A percentile compares a stretch with the other conserved stretches of the same genome.
Conservation (phyloP, 75 land plant genomes). For the Pinus taeda region DNA sequence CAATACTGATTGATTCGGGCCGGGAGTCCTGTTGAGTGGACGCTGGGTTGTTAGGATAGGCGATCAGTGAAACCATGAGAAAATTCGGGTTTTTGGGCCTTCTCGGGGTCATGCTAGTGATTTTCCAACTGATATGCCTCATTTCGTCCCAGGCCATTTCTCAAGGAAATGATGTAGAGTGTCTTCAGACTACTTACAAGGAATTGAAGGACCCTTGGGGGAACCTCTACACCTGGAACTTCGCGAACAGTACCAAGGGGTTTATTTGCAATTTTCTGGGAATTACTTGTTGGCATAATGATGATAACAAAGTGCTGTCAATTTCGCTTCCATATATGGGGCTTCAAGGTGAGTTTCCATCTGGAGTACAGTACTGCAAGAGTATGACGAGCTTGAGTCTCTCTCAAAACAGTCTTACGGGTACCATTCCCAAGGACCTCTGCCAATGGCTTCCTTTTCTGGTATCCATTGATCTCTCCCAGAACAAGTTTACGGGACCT, state of each 20-base stretch:
- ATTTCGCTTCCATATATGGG: conserved; percentile 43
- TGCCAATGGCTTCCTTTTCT: conserved; percentile 31
- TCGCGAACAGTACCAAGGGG: conserved; percentile 30
- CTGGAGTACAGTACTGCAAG: conserved; percentile 43
- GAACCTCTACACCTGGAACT: conserved; percentile 41
- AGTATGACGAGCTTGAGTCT: conserved; percentile 71
- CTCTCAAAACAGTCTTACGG: conserved; percentile 54
- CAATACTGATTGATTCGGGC: too few species aligned
- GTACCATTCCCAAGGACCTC: conserved; percentile 47
- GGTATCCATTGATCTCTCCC: conserved; percentile 61
- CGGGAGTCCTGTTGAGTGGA: too few species aligned
- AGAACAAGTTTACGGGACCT: conserved; percentile 55
- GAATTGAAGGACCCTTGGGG: conserved; percentile 36
- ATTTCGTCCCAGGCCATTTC: too few species aligned
- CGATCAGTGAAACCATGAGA: too few species aligned
- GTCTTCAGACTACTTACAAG: background rate
- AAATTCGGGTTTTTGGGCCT: too few species aligned
- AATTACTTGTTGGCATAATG: conserved; percentile 62
- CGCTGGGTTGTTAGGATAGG: too few species aligned
- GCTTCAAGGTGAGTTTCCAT: conserved; percentile 64
- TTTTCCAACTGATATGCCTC: too few species aligned
- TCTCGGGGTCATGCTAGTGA: too few species aligned
- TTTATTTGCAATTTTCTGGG: conserved; percentile 66
- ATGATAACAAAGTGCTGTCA: conserved; percentile 63
- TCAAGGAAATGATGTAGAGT: background rate